These are phyloP conservation scores for Alternaria angustiovoidea DNA, from an alignment of 2,329 filamentous ascomycete species.

Conservation along the genomic window DNA sequence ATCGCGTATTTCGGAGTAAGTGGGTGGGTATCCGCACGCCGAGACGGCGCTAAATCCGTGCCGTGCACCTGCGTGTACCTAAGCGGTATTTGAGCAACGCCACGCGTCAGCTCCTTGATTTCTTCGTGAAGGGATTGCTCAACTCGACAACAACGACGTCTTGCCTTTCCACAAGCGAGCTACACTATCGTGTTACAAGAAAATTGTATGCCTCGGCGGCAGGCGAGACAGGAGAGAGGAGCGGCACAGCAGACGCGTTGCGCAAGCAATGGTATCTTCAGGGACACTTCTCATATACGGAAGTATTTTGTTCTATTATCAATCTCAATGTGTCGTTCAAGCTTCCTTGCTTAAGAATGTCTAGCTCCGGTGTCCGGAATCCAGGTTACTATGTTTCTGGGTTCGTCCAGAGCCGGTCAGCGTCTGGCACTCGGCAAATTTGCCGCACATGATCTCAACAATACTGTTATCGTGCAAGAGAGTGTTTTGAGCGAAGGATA, in stretches of 20 bases:
- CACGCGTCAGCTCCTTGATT: neutral
- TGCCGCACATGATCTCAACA: neutral
- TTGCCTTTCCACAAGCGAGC: neutral
- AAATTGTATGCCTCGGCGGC: neutral
- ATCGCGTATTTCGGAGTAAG: neutral
- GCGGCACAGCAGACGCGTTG: neutral
- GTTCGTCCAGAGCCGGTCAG: neutral
- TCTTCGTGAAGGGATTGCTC: conserved; percentile 1
- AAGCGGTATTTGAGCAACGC: neutral
- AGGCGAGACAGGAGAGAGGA: neutral
- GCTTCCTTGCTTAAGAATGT: neutral
- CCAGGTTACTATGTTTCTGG: neutral
- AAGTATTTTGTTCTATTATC: neutral
- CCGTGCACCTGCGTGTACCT: neutral
- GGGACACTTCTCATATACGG: neutral
- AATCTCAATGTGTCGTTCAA: neutral
- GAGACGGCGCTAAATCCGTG: neutral
- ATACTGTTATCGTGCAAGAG: neutral
- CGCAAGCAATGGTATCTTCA: neutral
- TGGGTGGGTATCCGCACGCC: neutral
- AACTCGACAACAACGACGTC: neutral
- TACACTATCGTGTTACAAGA: neutral
- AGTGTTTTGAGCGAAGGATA: neutral
- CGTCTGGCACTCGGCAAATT: neutral
- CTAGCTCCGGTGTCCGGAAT: neutral